Evolutionary conservation across 495 filamentous ascomycete species (phyloP).

Genomic region (Podospora appendiculata): DNA sequence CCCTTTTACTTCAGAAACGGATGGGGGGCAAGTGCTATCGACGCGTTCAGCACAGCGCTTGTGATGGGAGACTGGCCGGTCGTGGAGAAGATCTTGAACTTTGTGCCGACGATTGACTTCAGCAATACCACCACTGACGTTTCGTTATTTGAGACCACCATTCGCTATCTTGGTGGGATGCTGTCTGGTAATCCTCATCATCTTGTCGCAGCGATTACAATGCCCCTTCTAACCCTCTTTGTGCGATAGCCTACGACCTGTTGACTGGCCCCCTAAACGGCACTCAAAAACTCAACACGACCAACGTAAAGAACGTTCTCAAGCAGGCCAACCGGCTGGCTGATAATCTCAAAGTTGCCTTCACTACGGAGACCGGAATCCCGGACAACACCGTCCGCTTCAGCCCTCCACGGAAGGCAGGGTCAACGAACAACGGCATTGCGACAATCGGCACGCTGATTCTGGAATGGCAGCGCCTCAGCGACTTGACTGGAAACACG

Average conservation of each 20-base stretch:
- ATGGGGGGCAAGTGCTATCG: constrained; percentile 81
- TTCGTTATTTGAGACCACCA: constrained; percentile 85
- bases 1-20: constrained; percentile 51
- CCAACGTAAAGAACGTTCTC: constrained; percentile 42
- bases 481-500: constrained; percentile 62
- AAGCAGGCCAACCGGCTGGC: constrained; percentile 62
- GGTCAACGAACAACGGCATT: constrained; percentile 53
- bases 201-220: neutral
- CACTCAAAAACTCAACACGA: neutral
- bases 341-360: constrained; percentile 67
- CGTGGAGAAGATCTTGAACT: constrained; percentile 60
- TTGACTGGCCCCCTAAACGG: constrained; percentile 56
- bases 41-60: constrained; percentile 74
- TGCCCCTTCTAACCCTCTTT: neutral
- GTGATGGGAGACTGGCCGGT: constrained; percentile 65
- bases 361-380: constrained; percentile 67
- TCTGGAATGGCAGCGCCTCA: constrained; percentile 78
- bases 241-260: constrained; percentile 61
- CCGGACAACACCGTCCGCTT: constrained; percentile 68
- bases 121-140: constrained; percentile 48
- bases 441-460: constrained; percentile 68
- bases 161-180: constrained; percentile 76
- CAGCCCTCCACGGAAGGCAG: constrained; percentile 37
- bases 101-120: constrained; percentile 64
- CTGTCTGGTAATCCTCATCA: constrained; percentile 44